Conservation (phyloP, 2,329 filamentous ascomycete species). For the Chaetothyriales sp. region DNA sequence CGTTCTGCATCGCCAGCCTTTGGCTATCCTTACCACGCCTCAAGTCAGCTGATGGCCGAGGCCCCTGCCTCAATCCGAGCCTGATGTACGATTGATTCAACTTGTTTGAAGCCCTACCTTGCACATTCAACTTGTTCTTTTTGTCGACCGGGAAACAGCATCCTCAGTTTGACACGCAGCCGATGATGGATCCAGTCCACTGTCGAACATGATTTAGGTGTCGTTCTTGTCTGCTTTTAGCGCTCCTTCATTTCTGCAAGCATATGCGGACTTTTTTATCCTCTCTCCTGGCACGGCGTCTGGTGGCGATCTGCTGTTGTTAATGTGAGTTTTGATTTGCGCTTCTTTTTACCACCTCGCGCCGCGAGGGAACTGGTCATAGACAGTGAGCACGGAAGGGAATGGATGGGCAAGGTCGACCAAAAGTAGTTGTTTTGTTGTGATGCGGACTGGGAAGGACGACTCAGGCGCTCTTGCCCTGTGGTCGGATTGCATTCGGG, state of each 20-base stretch:
- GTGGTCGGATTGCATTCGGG: background rate
- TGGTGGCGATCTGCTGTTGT: conserved; percentile 4
- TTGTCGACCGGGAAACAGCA: background rate
- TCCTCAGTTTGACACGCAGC: background rate
- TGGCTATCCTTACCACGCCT: conserved; percentile 29
- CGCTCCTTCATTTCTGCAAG: conserved; percentile 4
- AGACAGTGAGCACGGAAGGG: background rate
- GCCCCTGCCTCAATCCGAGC: conserved; percentile 30
- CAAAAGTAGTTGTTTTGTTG: background rate
- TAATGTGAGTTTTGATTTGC: conserved; percentile 12
- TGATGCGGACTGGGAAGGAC: background rate
- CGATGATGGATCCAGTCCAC: background rate
- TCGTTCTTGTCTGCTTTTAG: conserved; percentile 4
- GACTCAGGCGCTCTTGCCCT: background rate
- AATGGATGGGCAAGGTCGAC: background rate
- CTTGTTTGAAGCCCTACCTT: conserved; percentile 1
- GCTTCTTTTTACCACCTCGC: conserved; percentile 10
- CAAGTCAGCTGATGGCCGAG: conserved; percentile 30
- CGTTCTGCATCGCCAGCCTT: conserved; percentile 26
- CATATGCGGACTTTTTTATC: background rate
- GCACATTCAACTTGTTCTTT: conserved; percentile 3
- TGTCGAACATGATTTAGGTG: conserved; percentile 1
- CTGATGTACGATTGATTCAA: conserved; percentile 7
- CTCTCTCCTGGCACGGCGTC: conserved; percentile 2
- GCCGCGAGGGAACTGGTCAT: background rate